These are phyloP conservation scores for Colletotrichum musicola DNA, from an alignment of 2,329 filamentous ascomycete species.

Conservation along the genomic window DNA sequence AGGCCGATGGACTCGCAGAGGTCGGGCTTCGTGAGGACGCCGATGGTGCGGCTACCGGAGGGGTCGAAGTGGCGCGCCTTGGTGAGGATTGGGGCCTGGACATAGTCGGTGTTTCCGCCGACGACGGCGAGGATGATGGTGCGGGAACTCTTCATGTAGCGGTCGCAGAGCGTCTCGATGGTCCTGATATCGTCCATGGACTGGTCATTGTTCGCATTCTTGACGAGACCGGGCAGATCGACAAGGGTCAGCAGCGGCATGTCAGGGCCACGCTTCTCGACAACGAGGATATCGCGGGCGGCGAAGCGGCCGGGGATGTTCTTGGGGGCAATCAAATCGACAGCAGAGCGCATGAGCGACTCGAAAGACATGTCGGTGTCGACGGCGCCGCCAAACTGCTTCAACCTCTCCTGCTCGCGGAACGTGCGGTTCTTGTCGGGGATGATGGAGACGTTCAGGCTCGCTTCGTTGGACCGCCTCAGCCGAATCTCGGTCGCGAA, in stretches of 20 bases:
- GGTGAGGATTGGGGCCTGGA: slow-evolving; percentile 64
- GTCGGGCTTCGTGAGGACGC: slow-evolving; percentile 66
- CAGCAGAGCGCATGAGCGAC: slow-evolving; percentile 63
- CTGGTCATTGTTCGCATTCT: slow-evolving; percentile 65
- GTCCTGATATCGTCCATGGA: slow-evolving; percentile 65
- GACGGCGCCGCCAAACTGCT: slow-evolving; percentile 62
- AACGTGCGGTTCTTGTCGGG: slow-evolving; percentile 63
- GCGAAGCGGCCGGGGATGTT: slow-evolving; percentile 65
- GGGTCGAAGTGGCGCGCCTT: slow-evolving; percentile 66
- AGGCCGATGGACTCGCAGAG: slow-evolving; percentile 66
- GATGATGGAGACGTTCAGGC: slow-evolving; percentile 65
- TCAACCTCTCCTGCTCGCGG: slow-evolving; percentile 60
- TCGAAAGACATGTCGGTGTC: slow-evolving; percentile 61
- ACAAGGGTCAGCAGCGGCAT: slow-evolving; percentile 72
- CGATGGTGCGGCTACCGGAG: slow-evolving; percentile 61
- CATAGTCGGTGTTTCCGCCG: slow-evolving; percentile 67
- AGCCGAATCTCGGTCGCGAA: slow-evolving; percentile 72
- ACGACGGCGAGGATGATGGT: slow-evolving; percentile 69
- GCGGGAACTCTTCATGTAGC: slow-evolving; percentile 67
- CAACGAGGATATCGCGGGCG: slow-evolving; percentile 66
- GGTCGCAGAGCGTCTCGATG: slow-evolving; percentile 64
- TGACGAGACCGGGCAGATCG: slow-evolving; percentile 71
- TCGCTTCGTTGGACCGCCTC: slow-evolving; percentile 59
- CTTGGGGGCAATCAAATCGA: slow-evolving; percentile 63
- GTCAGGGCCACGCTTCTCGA: slow-evolving; percentile 70